phyloP scores from a whole-genome alignment of 495 filamentous ascomycete genomes.

The Penicillium cataractarum region DNA sequence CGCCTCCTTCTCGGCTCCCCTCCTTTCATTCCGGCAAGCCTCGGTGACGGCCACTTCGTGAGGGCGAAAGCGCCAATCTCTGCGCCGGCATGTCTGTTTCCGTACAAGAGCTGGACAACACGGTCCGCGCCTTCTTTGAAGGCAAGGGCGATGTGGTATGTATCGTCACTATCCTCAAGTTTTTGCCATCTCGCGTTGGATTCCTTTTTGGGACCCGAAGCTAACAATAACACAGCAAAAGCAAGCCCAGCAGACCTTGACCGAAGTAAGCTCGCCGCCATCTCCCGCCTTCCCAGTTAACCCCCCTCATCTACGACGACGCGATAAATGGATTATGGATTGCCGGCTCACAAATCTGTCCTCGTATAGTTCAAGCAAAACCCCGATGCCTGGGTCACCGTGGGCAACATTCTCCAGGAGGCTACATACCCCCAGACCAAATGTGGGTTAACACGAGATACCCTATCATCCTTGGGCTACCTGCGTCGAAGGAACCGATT shows the following conservation, averaged over 20 bases:
- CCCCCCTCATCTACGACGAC: neutral
- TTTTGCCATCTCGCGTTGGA: neutral
- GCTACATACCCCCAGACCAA: slow-evolving; percentile 94
- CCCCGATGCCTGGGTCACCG: slow-evolving; percentile 94
- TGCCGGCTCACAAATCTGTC: neutral
- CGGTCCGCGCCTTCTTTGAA: slow-evolving; percentile 95
- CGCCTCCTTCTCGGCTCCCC: slow-evolving; percentile 9
- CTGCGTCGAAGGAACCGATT: neutral
- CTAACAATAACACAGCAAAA: slow-evolving; percentile 75
- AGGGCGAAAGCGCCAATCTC: slow-evolving; percentile 38
- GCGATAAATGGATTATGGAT: neutral
- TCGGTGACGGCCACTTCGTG: slow-evolving; percentile 27
- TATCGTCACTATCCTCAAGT: slow-evolving; percentile 8
- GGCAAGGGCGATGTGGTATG: slow-evolving; percentile 88
- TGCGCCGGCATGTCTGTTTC: slow-evolving; percentile 63
- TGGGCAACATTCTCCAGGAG: slow-evolving; percentile 91
- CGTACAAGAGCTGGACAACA: slow-evolving; percentile 92
- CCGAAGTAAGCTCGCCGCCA: slow-evolving; percentile 70
- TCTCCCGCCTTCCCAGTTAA: neutral
- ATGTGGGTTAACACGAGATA: slow-evolving; percentile 60
- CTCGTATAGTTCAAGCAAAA: slow-evolving; percentile 89
- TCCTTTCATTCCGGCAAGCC: slow-evolving; percentile 6
- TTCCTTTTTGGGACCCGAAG: neutral
- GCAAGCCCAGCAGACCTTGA: slow-evolving; percentile 89
- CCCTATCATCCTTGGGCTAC: neutral